A percentile compares a stretch with the other conserved stretches of the same genome.
Evolutionary conservation across 2,329 filamentous ascomycete genomes (phyloP).

Genomic region (Chrysoporthe cubensis): DNA sequence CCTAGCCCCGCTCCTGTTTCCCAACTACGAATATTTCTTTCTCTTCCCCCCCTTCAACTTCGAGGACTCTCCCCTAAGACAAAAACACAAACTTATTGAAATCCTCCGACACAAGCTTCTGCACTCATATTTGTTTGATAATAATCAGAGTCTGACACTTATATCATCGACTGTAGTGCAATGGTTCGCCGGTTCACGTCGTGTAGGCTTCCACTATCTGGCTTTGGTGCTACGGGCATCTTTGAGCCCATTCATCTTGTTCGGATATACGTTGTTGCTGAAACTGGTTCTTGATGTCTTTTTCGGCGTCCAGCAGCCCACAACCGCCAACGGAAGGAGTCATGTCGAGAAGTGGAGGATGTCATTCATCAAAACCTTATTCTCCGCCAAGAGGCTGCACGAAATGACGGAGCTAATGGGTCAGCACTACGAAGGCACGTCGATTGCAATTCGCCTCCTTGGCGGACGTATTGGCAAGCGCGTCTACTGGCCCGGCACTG

Average conservation of each 20-base stretch:
- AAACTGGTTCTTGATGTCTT: constrained; percentile 45
- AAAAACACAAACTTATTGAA: not conserved
- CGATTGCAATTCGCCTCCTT: constrained; percentile 51
- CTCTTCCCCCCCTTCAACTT: not conserved
- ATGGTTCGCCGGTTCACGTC: constrained; percentile 53
- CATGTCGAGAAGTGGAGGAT: constrained; percentile 49
- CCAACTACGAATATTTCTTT: not conserved
- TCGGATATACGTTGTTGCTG: constrained; percentile 46
- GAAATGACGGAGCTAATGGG: constrained; percentile 56
- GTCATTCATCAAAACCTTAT: constrained; percentile 47
- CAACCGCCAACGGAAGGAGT: constrained; percentile 37
- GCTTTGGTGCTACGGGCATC: constrained; percentile 47
- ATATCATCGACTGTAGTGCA: not conserved
- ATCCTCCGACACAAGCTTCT: too few species aligned
- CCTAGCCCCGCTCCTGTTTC: too few species aligned
- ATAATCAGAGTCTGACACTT: not conserved
- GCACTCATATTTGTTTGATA: not conserved
- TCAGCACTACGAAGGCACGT: constrained; percentile 59
- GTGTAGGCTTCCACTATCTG: constrained; percentile 55
- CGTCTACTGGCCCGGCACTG: constrained; percentile 62
- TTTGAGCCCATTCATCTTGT: constrained; percentile 50
- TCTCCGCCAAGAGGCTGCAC: constrained; percentile 49
- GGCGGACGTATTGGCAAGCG: constrained; percentile 57
- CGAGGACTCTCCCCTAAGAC: not conserved
- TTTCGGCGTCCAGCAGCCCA: constrained; percentile 44